A percentile compares a stretch with the other conserved stretches of the same genome.
Conservation (phyloP, 352 stramenopile species). For the Globisporangium camurandrum region DNA sequence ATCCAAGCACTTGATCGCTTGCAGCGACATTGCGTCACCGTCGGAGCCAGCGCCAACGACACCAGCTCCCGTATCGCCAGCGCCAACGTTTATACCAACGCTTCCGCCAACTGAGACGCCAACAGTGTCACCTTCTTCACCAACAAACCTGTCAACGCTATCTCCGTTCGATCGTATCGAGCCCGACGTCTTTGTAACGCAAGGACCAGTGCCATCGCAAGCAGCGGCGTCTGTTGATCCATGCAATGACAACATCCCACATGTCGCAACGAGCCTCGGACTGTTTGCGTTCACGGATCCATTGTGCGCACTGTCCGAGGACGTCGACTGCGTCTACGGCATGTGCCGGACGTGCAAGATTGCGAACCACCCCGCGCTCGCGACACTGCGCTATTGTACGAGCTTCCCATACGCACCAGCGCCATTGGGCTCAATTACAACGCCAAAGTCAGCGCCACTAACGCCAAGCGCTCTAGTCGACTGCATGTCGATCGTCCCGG, state of each 20-base stretch:
- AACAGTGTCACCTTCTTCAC: not conserved
- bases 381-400: not conserved
- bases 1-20: constrained; percentile 10
- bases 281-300: constrained; percentile 5
- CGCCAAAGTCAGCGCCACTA: not conserved
- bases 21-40: not conserved
- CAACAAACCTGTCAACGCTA: not conserved
- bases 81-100: not conserved
- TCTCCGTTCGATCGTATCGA: no score
- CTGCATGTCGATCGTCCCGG: constrained; percentile 2
- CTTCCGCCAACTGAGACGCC: not conserved
- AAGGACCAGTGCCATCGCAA: not conserved
- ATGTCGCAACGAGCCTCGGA: not conserved
- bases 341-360: constrained; percentile 1
- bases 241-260: not conserved
- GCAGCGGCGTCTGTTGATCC: not conserved
- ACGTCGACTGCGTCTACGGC: constrained; percentile 1
- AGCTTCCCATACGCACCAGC: not conserved
- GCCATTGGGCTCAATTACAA: not conserved
- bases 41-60: not conserved
- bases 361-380: not conserved
- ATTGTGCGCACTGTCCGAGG: not conserved
- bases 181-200: not conserved
- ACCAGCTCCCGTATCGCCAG: not conserved
- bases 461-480: not conserved